phyloP scores from a whole-genome alignment of 192 early-diverging fungal species.

The Chytriomyces hyalinus region DNA sequence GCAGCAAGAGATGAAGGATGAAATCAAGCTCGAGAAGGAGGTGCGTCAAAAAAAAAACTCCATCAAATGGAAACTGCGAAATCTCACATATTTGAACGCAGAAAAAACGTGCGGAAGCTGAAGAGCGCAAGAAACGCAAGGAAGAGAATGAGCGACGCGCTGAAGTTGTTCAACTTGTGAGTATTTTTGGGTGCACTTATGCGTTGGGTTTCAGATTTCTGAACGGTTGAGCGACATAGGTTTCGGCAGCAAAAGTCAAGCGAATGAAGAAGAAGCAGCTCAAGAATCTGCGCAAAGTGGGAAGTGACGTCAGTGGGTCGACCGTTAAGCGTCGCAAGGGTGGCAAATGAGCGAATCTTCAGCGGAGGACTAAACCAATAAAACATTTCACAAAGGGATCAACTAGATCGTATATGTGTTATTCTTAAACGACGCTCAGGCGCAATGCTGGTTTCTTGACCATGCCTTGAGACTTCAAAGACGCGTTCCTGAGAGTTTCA shows the following conservation, averaged over 20 bases:
- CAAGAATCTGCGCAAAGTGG: slow-evolving; percentile 43
- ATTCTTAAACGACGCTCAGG: no score
- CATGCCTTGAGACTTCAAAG: no score
- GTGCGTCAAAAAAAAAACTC: slow-evolving; percentile 29
- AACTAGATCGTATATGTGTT: no score
- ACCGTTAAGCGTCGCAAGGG: slow-evolving; percentile 27
- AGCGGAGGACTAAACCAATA: no score
- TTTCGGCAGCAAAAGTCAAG: slow-evolving; percentile 55
- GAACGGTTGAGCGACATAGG: slow-evolving; percentile 10
- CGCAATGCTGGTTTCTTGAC: no score
- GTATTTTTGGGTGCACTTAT: neutral
- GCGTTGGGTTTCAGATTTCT: neutral
- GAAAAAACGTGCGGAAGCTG: slow-evolving; percentile 53
- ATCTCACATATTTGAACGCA: slow-evolving; percentile 22
- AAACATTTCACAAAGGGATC: no score
- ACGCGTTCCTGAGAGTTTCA: no score
- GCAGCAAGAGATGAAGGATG: slow-evolving; percentile 59
- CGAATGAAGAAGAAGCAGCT: slow-evolving; percentile 63
- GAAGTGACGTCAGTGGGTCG: slow-evolving; percentile 26
- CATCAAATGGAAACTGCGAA: no score
- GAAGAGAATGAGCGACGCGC: slow-evolving; percentile 52
- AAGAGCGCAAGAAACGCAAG: slow-evolving; percentile 59
- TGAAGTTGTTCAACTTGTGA: slow-evolving; percentile 54
- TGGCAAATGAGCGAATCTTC: slow-evolving; percentile 1
- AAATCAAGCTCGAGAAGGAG: slow-evolving; percentile 57